Evolutionary conservation across 169 alveolate genomes (phyloP).

Genomic region (Babesia sp.): DNA sequence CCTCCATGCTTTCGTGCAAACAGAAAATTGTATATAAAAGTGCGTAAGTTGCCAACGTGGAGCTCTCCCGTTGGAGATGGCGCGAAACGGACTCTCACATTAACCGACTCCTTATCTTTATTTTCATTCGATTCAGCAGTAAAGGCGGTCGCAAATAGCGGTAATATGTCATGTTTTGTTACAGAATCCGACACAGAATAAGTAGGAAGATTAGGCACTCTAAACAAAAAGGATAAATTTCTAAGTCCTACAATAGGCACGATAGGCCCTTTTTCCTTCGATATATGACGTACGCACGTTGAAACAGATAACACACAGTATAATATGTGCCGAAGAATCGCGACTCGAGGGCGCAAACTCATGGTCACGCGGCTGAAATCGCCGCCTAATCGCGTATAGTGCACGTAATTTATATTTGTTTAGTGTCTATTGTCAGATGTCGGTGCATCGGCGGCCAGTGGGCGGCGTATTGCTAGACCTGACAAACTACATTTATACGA

Average conservation of each 20-base stretch:
- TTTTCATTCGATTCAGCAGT: not conserved
- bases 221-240: too few species aligned
- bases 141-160: not conserved
- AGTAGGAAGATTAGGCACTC: not conserved
- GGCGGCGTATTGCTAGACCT: too few species aligned
- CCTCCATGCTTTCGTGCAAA: conserved; percentile 69
- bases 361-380: not conserved
- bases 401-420: too few species aligned
- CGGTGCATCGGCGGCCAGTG: not conserved
- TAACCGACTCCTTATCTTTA: not conserved
- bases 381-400: not conserved
- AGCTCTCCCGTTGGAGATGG: conserved; percentile 81
- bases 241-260: not conserved
- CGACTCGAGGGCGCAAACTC: not conserved
- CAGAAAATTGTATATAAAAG: conserved; percentile 79
- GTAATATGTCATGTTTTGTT: not conserved
- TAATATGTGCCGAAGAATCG: not conserved
- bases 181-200: not conserved
- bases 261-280: not conserved
- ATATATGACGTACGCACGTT: not conserved
- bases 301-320: not conserved
- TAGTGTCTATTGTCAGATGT: not conserved
- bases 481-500: too few species aligned
- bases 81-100: conserved; percentile 64
- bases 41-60: conserved; percentile 82